Conservation (phyloP, 805 yeast genomes). For the Tetrapisispora phaffii region DNA sequence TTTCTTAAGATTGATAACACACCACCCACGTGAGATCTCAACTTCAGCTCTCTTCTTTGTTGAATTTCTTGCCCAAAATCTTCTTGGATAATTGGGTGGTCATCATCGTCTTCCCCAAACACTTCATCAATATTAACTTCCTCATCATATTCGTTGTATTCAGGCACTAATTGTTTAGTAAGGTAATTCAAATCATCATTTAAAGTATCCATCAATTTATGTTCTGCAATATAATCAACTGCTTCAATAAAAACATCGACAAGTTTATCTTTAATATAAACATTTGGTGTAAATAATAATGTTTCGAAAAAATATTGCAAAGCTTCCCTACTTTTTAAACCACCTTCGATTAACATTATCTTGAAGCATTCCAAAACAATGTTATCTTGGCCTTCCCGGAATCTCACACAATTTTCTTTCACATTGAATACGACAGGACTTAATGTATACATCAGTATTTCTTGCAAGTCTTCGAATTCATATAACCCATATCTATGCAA, state of each 20-base stretch:
- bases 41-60: slow-evolving; percentile 15
- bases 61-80: slow-evolving; percentile 15
- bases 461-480: slow-evolving; percentile 37
- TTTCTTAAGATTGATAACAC: slow-evolving; percentile 17
- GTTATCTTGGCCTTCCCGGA: slow-evolving; percentile 31
- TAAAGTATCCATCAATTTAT: slow-evolving; percentile 47
- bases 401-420: slow-evolving; percentile 11
- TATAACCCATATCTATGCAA: slow-evolving; percentile 49
- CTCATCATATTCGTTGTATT: slow-evolving; percentile 8
- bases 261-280: slow-evolving; percentile 42
- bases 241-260: slow-evolving; percentile 39
- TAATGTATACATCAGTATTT: slow-evolving; percentile 47
- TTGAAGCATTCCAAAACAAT: slow-evolving; percentile 60
- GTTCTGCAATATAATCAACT: slow-evolving; percentile 60
- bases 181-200: slow-evolving; percentile 51
- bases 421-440: slow-evolving; percentile 28
- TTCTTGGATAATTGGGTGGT: slow-evolving; percentile 4
- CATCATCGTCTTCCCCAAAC: slow-evolving; percentile 12
- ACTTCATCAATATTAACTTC: slow-evolving; percentile 7
- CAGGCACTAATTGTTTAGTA: slow-evolving; percentile 18
- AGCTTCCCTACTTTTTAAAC: slow-evolving; percentile 53
- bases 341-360: slow-evolving; percentile 66
- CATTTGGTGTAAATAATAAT: slow-evolving; percentile 46
- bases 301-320: slow-evolving; percentile 53
- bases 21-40: slow-evolving; percentile 23